Evolutionary conservation across 768 basidiomycete species (phyloP), one percentile per base, ranked within the genome.

Genomic region (Trametes coccinea): DNA sequence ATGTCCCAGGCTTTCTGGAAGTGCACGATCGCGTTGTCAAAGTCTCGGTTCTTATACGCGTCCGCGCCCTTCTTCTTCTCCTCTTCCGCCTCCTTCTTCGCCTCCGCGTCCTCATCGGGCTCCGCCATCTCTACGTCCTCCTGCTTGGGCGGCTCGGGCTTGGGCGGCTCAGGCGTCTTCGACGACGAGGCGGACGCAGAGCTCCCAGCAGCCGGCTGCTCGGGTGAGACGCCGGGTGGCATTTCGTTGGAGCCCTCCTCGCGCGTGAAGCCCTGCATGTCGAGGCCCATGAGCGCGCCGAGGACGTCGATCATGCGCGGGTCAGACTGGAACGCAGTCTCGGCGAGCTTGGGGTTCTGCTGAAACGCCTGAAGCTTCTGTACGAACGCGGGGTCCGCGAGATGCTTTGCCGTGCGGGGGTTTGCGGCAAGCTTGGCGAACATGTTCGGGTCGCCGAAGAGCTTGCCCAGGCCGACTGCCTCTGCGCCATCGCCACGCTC

Each of bases 231-330:
- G 46, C 85, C 87, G 8, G 88, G 82, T 7, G 92, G 90, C 49
- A 89, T 75, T 56, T 92, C 92, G 57, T 89, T 82, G 9, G 92
- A 92, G 39, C 90, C 94, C 77, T 93, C 92, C 16, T 89, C 87
- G 58, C 94, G 82, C 53, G 85, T 81, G 73, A 92, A 89, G 59
- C 89, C 93, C 75, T 92, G 87, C 76, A 98, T 84, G 75, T 98
- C 93, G 67, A 98, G 82, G 37, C 93, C 93, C 90, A 98, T 93
- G 59, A 93, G 82, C 10, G 87, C 95, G 61, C 95, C 95, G 46
- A 98, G 79, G 14, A 94, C 94, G 70, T 92, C 89, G 73, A 94
- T 92, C 93, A 97, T 94, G 60, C 95, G 85, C 39, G 95, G 86
- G 75, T 98, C 95, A 4, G 58, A 29, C 62, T 84, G 77, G 73